Evolutionary conservation across 805 yeast species (phyloP), one percentile per base, ranked within the genome.

Genomic region (Priceomyces castillae): DNA sequence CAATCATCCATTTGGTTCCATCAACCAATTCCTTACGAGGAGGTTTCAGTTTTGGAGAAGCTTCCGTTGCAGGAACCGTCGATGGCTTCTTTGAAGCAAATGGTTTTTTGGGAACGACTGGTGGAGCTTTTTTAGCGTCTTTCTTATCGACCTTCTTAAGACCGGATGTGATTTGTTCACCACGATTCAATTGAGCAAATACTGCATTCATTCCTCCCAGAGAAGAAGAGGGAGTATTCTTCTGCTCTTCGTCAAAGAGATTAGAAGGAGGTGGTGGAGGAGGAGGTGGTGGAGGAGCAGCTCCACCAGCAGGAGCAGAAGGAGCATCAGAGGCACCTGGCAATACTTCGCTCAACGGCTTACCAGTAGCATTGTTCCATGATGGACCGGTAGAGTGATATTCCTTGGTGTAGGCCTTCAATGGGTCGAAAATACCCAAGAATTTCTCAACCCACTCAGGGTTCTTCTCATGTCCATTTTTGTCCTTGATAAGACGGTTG

Each of bases 131-230:
- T 56, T 96, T 84, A 54, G 90, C 72, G 66, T 90, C 87, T 7
- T 95, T 84, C 69, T 82, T 88, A 53, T 90, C 97, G 31, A 92
- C 97, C 62, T 92, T 92, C 62, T 85, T 89, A 52, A 94, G 78
- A 11, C 90, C 87, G 28, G 90, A 73, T 1, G 98, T 90, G 56
- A 94, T 84, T 37, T 67, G 70, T 52, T 82, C 86, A 47, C 99
- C 99, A 69, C 84, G 77, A 68, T 84, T 90, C 51, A 94, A 73
- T 52, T 86, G 95, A n/a, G 87, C 83, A 64, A 94, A 94, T 11
- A 94, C 96, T 1, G 98, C 98, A 52, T 74, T 76, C 71, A 92
- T 79, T 34, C 96, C 94, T 35, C 66, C 68, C 42, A n/a, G n/a
- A n/a, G 46, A 54, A 0, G 68, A 43, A 14, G 62, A 45, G 16